Evolutionary conservation across 306 rosid species (phyloP).

Genomic region (Fagus crenata): DNA sequence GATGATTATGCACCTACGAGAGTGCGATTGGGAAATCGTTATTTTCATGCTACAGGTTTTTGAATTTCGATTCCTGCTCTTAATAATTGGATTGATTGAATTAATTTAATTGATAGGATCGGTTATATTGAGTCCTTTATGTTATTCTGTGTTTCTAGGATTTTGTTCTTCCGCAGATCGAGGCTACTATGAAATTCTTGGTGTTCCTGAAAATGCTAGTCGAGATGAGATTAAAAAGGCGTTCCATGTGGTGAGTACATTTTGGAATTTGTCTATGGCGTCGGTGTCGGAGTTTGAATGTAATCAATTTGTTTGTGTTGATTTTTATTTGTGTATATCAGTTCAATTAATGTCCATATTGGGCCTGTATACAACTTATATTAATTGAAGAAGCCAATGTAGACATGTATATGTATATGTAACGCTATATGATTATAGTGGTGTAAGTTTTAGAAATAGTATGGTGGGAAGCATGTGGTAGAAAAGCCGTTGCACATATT

Average conservation of each 20-base stretch:
- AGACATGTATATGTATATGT: no score
- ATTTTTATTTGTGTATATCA: background rate
- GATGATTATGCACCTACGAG: conserved; percentile 30
- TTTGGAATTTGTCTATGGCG: conserved; percentile 17
- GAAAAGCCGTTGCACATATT: no score
- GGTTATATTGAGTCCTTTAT: conserved; percentile 4
- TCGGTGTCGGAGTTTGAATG: background rate
- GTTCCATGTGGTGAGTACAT: conserved; percentile 62
- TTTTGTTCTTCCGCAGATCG: conserved; percentile 44
- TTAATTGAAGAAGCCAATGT: background rate
- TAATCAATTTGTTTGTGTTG: background rate
- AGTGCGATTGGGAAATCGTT: conserved; percentile 41
- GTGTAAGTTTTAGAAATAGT: no score
- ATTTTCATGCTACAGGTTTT: conserved; percentile 69
- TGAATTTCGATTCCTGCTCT: conserved; percentile 2
- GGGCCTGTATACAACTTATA: background rate
- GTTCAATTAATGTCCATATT: background rate
- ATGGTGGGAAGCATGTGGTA: no score
- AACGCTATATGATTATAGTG: no score
- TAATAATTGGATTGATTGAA: background rate
- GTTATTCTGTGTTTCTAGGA: conserved; percentile 39
- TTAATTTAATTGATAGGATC: background rate
- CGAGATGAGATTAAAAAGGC: conserved; percentile 79
- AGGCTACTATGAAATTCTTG: conserved; percentile 71
- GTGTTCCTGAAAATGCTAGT: conserved; percentile 63